Evolutionary conservation across 139 green algal genomes (phyloP).

Genomic region (Coelastrella sp.): DNA sequence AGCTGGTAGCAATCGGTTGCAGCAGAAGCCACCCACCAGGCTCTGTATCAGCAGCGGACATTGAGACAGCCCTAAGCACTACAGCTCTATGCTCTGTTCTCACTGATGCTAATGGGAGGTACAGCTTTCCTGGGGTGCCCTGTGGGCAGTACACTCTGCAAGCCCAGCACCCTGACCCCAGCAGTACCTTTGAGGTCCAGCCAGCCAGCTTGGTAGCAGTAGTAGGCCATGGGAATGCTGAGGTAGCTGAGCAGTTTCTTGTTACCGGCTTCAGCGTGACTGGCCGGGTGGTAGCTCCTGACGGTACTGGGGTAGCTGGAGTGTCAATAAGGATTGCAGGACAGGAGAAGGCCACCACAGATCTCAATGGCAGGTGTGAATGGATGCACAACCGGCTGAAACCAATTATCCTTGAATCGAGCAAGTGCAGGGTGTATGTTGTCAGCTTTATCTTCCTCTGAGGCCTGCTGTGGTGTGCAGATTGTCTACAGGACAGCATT

Average conservation of each 20-base stretch:
- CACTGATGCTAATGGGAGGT: background rate
- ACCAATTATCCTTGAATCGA: no score
- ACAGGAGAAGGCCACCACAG: background rate
- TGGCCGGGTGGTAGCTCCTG: constrained; percentile 1
- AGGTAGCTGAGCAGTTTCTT: background rate
- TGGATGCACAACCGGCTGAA: background rate
- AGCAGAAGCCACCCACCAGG: constrained; percentile 12
- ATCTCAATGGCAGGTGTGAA: constrained; percentile 25
- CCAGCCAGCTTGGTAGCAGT: background rate
- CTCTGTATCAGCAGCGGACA: background rate
- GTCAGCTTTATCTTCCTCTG: no score
- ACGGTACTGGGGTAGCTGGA: background rate
- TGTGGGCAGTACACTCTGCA: constrained; percentile 33
- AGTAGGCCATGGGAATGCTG: constrained; percentile 13
- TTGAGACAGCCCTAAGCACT: background rate
- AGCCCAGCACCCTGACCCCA: constrained; percentile 33
- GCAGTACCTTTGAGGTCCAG: constrained; percentile 36
- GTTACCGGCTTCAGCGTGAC: constrained; percentile 39
- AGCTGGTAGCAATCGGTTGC: constrained; percentile 9
- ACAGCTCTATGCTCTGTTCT: constrained; percentile 27
- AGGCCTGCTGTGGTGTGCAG: background rate
- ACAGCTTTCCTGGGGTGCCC: constrained; percentile 26
- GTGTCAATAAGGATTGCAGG: constrained; percentile 1
- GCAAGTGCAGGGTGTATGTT: no score
- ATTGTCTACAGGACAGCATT: background rate